Base-by-base conservation (phyloP, 2,329 filamentous ascomycete genomes). In the Xylariaceae sp. region DNA sequence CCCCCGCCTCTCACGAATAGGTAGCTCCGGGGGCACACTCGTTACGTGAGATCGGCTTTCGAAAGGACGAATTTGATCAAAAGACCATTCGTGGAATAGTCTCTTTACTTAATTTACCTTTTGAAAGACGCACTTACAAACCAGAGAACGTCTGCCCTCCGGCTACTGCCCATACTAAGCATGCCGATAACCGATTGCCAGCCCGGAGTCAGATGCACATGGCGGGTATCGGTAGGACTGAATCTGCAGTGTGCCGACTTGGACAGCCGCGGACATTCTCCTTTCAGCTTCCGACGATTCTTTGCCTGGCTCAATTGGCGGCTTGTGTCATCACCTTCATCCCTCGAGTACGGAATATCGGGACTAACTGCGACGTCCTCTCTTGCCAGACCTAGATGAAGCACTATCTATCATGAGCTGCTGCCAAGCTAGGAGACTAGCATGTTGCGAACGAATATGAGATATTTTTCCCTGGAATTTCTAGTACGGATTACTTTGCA, bases 221-320 rank as follows among this genome's bases (percentile, higher is more conserved):
- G 8, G 48, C 58, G 59, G 61, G 59, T 63, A 53, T 63, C 61
- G 50, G 50, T 48, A 23, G n/a, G n/a, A 17, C 13, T 48, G 45
- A 18, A 8, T 45, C 39, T 59, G 60, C 60, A 57, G 5, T 56
- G 13, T 57, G 34, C 54, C 51, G 54, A 62, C n/a, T 53, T 48
- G 45, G 45, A 6, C 45, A 17, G 3, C 17, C 18, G 59, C 59
- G 59, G 62, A 37, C 57, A 62, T 62, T 57, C 62, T 23, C 53
- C 47, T 63, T 63, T 51, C 52, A 60, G 62, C 59, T 56, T 62
- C 62, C 62, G 62, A 63, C 15, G 37, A 42, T 5, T 42, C 37
- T 8, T 42, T 42, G 37, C 37, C 8, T 42, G 37, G 37, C 23
- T 5, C 23, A 30, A 30, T 30, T 30, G 23, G 23, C 23, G 23